A percentile compares a stretch with the other conserved stretches of the same genome.
Evolutionary conservation across 495 filamentous ascomycete species (phyloP).

Genomic region (Friedmanniomyces endolithicus): DNA sequence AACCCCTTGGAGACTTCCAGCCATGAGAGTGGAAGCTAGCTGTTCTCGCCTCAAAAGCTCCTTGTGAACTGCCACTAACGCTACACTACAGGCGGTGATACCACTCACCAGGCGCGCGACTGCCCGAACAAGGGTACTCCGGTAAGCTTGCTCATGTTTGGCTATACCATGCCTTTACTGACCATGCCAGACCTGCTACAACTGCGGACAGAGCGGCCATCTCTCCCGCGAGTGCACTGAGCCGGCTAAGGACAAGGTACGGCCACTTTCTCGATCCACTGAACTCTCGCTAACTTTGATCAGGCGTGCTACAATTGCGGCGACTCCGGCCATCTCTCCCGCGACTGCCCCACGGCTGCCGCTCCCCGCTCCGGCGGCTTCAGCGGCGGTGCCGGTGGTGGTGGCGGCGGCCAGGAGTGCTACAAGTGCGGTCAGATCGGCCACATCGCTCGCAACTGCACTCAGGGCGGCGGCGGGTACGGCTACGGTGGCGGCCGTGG

Average conservation of each 20-base stretch:
- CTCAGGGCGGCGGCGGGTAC: constrained; percentile 40
- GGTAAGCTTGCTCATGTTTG: constrained; percentile 1
- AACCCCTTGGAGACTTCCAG: too few species aligned
- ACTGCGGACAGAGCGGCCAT: constrained; percentile 77
- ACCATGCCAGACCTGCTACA: constrained; percentile 57
- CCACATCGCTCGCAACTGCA: constrained; percentile 95
- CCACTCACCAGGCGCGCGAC: constrained; percentile 74
- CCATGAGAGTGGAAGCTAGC: too few species aligned
- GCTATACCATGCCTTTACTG: not conserved
- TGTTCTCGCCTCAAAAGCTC: not conserved
- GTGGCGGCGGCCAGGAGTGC: constrained; percentile 57
- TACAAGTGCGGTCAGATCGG: constrained; percentile 98
- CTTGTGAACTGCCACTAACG: not conserved
- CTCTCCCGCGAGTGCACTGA: constrained; percentile 90
- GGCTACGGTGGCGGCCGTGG: constrained; percentile 29
- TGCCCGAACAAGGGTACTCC: constrained; percentile 88
- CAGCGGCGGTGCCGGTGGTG: constrained; percentile 27
- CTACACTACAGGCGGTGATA: constrained; percentile 50
- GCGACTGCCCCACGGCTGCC: constrained; percentile 62
- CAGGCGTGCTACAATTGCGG: constrained; percentile 84
- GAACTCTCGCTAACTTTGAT: not conserved
- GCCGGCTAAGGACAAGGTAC: constrained; percentile 71
- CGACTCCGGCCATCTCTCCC: constrained; percentile 77
- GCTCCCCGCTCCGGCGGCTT: constrained; percentile 39
- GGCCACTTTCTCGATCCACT: not conserved